Base-by-base conservation (phyloP, 192 early-diverging fungal genomes). In the Rhizophagus prolifer region DNA sequence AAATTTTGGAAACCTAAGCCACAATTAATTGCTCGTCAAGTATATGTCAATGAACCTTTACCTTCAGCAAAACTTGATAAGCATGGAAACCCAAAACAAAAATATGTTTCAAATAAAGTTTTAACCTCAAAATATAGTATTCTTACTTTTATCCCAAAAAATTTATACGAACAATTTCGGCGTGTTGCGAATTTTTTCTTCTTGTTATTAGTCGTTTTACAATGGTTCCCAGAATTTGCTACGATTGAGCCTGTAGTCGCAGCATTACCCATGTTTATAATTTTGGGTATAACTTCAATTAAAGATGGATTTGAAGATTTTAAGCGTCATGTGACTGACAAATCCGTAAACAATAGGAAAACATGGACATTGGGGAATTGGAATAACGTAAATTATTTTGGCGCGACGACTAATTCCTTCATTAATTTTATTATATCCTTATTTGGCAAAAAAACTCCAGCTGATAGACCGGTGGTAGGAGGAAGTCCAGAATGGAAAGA, bases 181-280 rank as follows among this genome's bases (percentile, higher is more conserved):
- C 85, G 90, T 30, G 86, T 96, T 10, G 97, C 97, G 63, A 98
- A 98, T 80, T 88, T 97, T 36, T 98, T 95, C 79, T 98, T 98
- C 81, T 81, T 96, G 44, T 87, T 89, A 65, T 72, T 97, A 46
- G 92, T 95, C 10, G 86, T 96, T 23, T 86, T 97, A 46, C 95
- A 97, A 88, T 87, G 90, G 41, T 83, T 87, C 61, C 85, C 81
- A 4, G 69, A 81, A 70, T 86, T 87, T 66, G 81, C 78, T 50
- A 83, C 82, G 0, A 91, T 95, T 65, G 86, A 90, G 2, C 94
- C 96, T 1, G 82, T 85, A 14, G 86, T 97, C 47, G 89, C 94
- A 25, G 93, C 94, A 2, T 76, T 96, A 38, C 95, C 96, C 21
- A 83, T 98, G 72, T 82, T 92, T 9, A 84, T 92, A 13, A 94